phyloP scores from a whole-genome alignment of 164 flowering plant species.

The Tinospora cordifolia region DNA sequence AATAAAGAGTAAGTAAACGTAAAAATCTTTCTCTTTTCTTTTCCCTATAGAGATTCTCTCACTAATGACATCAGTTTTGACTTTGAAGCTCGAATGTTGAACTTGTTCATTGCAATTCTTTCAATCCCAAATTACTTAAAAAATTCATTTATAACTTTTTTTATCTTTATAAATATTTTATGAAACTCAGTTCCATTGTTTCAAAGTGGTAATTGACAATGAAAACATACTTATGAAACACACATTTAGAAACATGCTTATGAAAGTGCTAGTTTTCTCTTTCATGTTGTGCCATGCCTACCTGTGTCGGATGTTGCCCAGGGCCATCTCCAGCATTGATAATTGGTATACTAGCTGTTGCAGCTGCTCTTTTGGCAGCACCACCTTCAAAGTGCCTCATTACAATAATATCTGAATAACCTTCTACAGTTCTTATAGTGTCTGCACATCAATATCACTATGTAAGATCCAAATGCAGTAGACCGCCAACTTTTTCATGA shows the following conservation, averaged over 20 bases:
- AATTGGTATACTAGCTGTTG: slow-evolving; percentile 74
- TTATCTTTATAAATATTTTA: no score
- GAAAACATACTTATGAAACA: no score
- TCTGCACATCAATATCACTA: slow-evolving; percentile 40
- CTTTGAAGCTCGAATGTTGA: neutral
- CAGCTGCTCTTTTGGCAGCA: slow-evolving; percentile 85
- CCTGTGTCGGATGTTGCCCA: slow-evolving; percentile 98
- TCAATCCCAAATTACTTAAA: neutral
- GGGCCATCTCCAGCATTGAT: slow-evolving; percentile 99
- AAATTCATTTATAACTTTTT: no score
- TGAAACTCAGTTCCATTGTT: no score
- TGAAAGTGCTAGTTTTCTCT: neutral
- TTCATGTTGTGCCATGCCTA: slow-evolving; percentile 9
- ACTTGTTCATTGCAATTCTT: neutral
- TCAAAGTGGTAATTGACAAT: no score
- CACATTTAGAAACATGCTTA: no score
- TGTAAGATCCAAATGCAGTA: slow-evolving; percentile 9
- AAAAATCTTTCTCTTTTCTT: no score
- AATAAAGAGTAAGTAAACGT: no score
- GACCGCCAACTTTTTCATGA: neutral
- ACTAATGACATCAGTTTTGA: no score
- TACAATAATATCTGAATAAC: slow-evolving; percentile 91
- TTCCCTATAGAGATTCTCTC: no score
- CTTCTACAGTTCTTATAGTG: slow-evolving; percentile 90
- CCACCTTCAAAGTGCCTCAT: slow-evolving; percentile 99